Base-by-base conservation (phyloP, 2,329 filamentous ascomycete species). In the Westerdykella aurantiaca region DNA sequence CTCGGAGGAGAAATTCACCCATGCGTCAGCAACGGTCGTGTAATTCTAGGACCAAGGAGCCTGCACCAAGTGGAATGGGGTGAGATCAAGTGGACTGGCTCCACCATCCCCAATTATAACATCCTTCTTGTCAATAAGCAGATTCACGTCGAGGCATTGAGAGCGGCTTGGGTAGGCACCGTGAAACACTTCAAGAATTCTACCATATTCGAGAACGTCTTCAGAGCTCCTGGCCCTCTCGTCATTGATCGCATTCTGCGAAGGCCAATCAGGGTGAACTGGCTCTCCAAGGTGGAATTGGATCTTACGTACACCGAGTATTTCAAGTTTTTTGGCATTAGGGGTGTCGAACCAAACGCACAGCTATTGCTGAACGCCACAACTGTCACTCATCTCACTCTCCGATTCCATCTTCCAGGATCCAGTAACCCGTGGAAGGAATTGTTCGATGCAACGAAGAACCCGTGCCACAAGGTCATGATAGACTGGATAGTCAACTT, bases 111-210 rank as follows among this genome's bases (percentile, higher is more conserved):
- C 0, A 50, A 53, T 13, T 29, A 49, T 34, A 34, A 16, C 9
- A 53, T 55, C 18, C 38, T 55, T 37, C 34, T 38, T 5, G 35
- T 47, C 14, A 47, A 31, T 41, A 49, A 49, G 33, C 39, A 47
- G 21, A 34, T 55, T 0, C 21, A 34, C 4, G 10, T 5, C 9
- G 48, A 55, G 16, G 50, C 43, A 12, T 12, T 31, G 33, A 12
- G 29, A 12, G 33, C 37, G 6, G 44, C 21, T 11, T 47, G 41
- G 44, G 35, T 13, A 4, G 31, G 21, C 12, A 22, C 44, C 3
- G 6, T 16, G 16, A 47, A 47, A 35, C 13, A 38, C 16, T 43
- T 47, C 37, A 4, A 33, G 7, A 12, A 18, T 21, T 11, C 21
- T 2, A 7, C 17, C 1, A 18, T 3, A 22, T 14, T 38, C 12